Evolutionary conservation across 441 rosid genomes (phyloP).

Genomic region (Croton laevigatus): DNA sequence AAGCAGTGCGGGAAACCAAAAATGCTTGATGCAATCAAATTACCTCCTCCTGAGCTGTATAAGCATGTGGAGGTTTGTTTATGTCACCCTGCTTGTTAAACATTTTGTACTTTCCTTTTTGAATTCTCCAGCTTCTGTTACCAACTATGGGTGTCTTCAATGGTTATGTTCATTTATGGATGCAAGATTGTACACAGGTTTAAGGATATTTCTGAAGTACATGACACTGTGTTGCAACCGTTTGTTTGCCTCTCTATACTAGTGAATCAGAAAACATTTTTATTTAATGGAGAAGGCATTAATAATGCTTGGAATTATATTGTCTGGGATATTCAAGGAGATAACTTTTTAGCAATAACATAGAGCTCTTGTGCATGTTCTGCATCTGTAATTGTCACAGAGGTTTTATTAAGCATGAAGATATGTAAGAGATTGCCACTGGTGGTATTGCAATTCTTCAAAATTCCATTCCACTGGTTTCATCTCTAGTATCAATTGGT

Average conservation of each 20-base stretch:
- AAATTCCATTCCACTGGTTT: background rate
- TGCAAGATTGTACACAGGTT: background rate
- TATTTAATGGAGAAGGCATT: background rate
- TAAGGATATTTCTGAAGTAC: background rate
- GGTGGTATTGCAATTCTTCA: background rate
- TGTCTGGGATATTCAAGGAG: background rate
- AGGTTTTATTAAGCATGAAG: background rate
- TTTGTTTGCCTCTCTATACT: background rate
- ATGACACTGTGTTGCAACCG: background rate
- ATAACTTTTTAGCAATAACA: background rate
- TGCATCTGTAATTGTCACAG: background rate
- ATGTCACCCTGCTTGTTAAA: slow-evolving; percentile 10
- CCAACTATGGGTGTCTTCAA: background rate
- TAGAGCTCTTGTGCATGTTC: background rate
- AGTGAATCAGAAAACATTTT: background rate
- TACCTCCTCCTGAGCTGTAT: slow-evolving; percentile 84
- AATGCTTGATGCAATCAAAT: slow-evolving; percentile 85
- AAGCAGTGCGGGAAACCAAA: slow-evolving; percentile 83
- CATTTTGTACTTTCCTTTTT: background rate
- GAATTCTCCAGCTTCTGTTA: background rate
- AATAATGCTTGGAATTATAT: background rate
- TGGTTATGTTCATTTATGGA: background rate
- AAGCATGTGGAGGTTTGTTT: slow-evolving; percentile 76
- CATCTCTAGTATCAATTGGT: background rate
- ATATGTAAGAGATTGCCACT: slow-evolving; percentile 8